Percentiles rank a stretch among this genome's conserved stretches.
These are phyloP conservation scores for Cephaloascus albidus DNA, from an alignment of 805 yeast species.

Conservation along the genomic window DNA sequence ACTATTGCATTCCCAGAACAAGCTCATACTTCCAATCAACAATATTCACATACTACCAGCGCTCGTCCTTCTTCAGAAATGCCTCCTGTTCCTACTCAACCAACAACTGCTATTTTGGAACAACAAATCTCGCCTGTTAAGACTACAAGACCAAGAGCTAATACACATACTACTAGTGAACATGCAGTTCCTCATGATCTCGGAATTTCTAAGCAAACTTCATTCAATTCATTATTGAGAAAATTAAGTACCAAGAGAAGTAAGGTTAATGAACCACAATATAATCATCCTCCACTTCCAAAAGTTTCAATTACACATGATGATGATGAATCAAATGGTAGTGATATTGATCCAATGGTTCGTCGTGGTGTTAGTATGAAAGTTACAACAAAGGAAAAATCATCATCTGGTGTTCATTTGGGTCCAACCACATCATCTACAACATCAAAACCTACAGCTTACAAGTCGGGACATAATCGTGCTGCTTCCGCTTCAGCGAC, in stretches of 20 bases:
- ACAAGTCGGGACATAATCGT: constrained; percentile 24
- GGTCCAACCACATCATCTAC: constrained; percentile 3
- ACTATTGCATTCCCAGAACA: constrained; percentile 2
- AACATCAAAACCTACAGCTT: constrained; percentile 10
- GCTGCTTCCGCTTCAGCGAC: constrained; percentile 17
- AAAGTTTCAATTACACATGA: constrained; percentile 5
- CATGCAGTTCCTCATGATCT: neutral
- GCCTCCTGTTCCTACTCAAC: neutral
- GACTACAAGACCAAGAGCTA: neutral
- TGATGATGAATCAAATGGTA: constrained; percentile 5
- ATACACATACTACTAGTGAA: neutral
- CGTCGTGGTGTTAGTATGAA: constrained; percentile 57
- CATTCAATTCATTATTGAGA: neutral
- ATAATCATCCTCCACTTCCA: constrained; percentile 3
- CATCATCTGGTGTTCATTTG: constrained; percentile 10
- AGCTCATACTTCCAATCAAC: neutral
- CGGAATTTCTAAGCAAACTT: neutral
- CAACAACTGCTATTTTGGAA: neutral
- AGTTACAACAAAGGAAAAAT: constrained; percentile 48
- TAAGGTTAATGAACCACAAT: neutral
- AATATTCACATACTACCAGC: neutral
- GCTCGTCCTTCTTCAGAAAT: neutral
- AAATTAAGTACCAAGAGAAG: neutral
- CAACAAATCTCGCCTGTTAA: neutral
- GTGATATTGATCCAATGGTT: constrained; percentile 30